Percentiles rank a stretch among this genome's conserved stretches.
phyloP scores from a whole-genome alignment of 2,329 filamentous ascomycete species.

The Diaporthe caulivora region DNA sequence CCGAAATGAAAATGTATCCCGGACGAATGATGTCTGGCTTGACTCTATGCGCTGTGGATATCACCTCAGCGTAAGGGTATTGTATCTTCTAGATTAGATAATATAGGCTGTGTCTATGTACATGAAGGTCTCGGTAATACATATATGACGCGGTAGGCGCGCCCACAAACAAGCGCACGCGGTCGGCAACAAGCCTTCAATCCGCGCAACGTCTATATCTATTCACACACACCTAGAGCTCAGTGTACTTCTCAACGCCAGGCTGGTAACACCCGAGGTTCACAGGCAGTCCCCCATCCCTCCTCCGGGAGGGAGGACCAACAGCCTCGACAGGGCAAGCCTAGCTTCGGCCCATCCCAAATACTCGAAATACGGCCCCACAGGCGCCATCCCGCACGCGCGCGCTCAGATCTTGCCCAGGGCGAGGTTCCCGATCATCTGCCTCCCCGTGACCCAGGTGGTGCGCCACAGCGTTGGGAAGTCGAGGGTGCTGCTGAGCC shows the following conservation, averaged over 20 bases:
- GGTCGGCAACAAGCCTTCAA: neutral
- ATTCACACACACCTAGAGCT: neutral
- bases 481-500: slow-evolving; percentile 83
- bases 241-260: neutral
- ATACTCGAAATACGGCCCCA: too few species aligned
- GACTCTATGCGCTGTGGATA: neutral
- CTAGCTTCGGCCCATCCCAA: too few species aligned
- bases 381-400: neutral
- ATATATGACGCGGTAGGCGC: neutral
- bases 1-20: neutral
- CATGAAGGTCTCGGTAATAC: neutral
- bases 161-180: neutral
- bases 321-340: too few species aligned
- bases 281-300: too few species aligned
- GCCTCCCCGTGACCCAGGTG: slow-evolving; percentile 76
- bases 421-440: slow-evolving; percentile 82
- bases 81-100: neutral
- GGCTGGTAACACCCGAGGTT: too few species aligned
- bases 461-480: slow-evolving; percentile 87
- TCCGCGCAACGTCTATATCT: neutral
- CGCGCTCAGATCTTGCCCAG: slow-evolving; percentile 74
- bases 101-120: slow-evolving; percentile 13
- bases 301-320: too few species aligned
- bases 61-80: neutral
- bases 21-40: neutral